Evolutionary conservation across 331 rosid genomes (phyloP).

Genomic region (Malus hybrid): DNA sequence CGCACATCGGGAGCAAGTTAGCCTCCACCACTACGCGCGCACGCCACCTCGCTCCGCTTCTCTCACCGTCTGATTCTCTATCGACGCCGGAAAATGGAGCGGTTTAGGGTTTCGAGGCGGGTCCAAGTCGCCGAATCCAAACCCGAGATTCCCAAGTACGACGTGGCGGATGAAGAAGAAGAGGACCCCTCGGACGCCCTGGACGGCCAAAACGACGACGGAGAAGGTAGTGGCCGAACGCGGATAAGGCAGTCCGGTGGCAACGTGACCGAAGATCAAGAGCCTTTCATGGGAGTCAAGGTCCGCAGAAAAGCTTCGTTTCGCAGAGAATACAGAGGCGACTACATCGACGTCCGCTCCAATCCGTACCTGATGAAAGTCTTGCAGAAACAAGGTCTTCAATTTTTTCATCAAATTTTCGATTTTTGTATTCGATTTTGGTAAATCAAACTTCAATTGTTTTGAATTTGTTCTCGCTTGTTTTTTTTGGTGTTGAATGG

Average conservation of each 20-base stretch:
- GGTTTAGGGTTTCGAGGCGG: conserved; percentile 35
- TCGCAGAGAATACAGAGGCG: conserved; percentile 57
- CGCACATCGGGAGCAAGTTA: conserved; percentile 4
- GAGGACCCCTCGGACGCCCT: conserved; percentile 2
- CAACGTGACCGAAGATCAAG: conserved; percentile 56
- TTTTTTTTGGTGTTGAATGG: not conserved
- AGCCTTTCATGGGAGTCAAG: conserved; percentile 77
- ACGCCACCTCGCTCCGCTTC: not conserved
- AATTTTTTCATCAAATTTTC: not conserved
- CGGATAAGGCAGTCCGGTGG: conserved; percentile 30
- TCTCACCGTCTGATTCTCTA: not conserved
- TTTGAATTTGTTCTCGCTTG: not conserved
- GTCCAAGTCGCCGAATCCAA: conserved; percentile 36
- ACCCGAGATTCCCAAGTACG: conserved; percentile 12
- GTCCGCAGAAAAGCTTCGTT: conserved; percentile 61
- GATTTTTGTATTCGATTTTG: not conserved
- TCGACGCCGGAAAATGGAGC: conserved; percentile 24
- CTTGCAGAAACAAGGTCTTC: conserved; percentile 68
- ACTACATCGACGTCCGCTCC: conserved; percentile 60
- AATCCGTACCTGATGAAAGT: conserved; percentile 46
- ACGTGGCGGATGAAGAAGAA: conserved; percentile 8
- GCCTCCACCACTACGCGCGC: not conserved
- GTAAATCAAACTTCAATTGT: not conserved
- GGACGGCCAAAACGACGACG: conserved; percentile 7
- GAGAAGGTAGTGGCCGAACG: conserved; percentile 8